A percentile compares a stretch with the other conserved stretches of the same genome.
These are phyloP conservation scores for Nitzschia sp. DNA, from an alignment of 108 stramenopile species.

Conservation along the genomic window DNA sequence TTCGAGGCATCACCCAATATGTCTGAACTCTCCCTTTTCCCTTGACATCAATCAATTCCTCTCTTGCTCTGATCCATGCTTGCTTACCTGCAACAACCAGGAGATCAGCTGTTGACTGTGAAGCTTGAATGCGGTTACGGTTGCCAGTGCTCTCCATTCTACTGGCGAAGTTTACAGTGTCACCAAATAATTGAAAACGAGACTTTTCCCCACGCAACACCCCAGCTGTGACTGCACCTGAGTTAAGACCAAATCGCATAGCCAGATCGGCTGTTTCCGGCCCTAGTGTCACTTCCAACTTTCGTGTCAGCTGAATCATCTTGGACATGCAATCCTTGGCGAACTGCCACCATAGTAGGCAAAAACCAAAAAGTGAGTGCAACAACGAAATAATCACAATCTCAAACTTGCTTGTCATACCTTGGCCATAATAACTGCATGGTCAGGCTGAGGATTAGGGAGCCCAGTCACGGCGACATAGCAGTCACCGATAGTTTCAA, in stretches of 20 bases:
- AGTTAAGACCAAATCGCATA: conserved; percentile 29
- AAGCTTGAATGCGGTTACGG: conserved; percentile 26
- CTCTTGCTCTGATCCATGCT: conserved; percentile 25
- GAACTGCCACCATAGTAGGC: conserved; percentile 22
- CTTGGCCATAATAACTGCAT: conserved; percentile 21
- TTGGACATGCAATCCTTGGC: conserved; percentile 28
- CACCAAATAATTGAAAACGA: conserved; percentile 22
- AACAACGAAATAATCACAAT: neutral
- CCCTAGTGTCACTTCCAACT: conserved; percentile 22
- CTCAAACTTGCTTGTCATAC: neutral
- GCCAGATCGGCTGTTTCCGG: conserved; percentile 11
- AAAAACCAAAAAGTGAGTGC: neutral
- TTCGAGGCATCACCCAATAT: conserved; percentile 16
- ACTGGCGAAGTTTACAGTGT: conserved; percentile 17
- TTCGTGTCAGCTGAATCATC: conserved; percentile 14
- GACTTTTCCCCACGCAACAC: conserved; percentile 25
- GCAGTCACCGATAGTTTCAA: conserved; percentile 20
- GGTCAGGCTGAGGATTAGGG: conserved; percentile 16
- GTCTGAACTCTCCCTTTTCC: conserved; percentile 40
- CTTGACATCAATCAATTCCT: conserved; percentile 31
- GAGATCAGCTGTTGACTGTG: conserved; percentile 24
- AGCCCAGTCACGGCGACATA: conserved; percentile 12
- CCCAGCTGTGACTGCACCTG: conserved; percentile 30
- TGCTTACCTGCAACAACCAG: conserved; percentile 24
- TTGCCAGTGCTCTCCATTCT: conserved; percentile 35